A percentile compares a stretch with the other conserved stretches of the same genome.
Conservation (phyloP, 1,284 basidiomycete species). For the Chalciporus sp. region DNA sequence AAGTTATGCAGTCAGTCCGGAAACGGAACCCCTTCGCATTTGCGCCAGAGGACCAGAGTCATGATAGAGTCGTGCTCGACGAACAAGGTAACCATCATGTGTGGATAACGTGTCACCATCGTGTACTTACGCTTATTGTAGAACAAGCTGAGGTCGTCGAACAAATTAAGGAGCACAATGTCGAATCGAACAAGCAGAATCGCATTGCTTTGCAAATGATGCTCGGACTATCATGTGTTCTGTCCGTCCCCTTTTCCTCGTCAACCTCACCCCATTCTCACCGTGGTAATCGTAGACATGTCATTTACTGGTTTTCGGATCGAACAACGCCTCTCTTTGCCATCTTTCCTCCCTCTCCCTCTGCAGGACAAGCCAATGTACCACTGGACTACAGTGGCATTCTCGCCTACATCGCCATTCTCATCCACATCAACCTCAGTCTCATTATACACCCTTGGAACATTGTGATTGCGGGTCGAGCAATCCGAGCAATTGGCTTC, state of each 20-base stretch:
- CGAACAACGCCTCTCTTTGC: slow-evolving; percentile 47
- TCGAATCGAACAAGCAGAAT: slow-evolving; percentile 41
- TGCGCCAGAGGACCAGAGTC: slow-evolving; percentile 30
- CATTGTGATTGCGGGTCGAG: slow-evolving; percentile 27
- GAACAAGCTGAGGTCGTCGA: slow-evolving; percentile 58
- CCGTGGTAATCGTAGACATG: slow-evolving; percentile 36
- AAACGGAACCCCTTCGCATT: slow-evolving; percentile 47
- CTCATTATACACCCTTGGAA: slow-evolving; percentile 40
- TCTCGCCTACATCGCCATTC: slow-evolving; percentile 47
- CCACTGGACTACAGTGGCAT: slow-evolving; percentile 42
- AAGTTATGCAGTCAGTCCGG: slow-evolving; percentile 38
- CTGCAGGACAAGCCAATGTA: slow-evolving; percentile 9
- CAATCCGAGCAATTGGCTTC: slow-evolving; percentile 43
- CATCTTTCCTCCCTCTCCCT: slow-evolving; percentile 39
- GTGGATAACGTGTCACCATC: not conserved
- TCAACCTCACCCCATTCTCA: slow-evolving; percentile 2
- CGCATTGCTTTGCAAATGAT: slow-evolving; percentile 39
- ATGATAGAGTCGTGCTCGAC: slow-evolving; percentile 43
- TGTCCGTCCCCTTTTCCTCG: slow-evolving; percentile 40
- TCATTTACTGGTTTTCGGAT: slow-evolving; percentile 42
- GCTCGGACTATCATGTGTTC: slow-evolving; percentile 43
- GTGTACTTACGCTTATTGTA: slow-evolving; percentile 27
- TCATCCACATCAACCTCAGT: slow-evolving; percentile 49
- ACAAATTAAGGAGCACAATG: slow-evolving; percentile 42
- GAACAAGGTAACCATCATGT: slow-evolving; percentile 46